phyloP scores from a whole-genome alignment of 768 basidiomycete genomes.

The Lactifluus volemus region DNA sequence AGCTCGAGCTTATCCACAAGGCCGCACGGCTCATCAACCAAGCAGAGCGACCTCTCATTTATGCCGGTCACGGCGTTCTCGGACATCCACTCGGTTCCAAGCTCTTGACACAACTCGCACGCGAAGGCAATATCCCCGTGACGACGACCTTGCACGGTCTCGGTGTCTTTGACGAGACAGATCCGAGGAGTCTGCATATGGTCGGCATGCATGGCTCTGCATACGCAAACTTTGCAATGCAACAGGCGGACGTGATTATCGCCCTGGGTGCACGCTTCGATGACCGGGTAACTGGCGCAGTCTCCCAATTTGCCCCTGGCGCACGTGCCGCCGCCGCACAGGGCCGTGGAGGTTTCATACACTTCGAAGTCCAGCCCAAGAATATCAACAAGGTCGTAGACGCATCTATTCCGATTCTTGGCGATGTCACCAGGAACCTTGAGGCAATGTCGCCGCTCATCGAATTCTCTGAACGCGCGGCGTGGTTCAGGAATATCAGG shows the following conservation, averaged over 20 bases:
- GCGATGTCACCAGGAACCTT: constrained; percentile 84
- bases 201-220: constrained; percentile 98
- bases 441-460: constrained; percentile 76
- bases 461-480: constrained; percentile 47
- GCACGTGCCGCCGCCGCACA: constrained; percentile 77
- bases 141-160: constrained; percentile 95
- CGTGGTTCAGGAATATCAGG: constrained; percentile 81
- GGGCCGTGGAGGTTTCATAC: constrained; percentile 93
- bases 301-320: constrained; percentile 84
- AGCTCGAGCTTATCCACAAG: constrained; percentile 59
- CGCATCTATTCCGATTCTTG: constrained; percentile 86
- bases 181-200: constrained; percentile 88
- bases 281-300: constrained; percentile 92
- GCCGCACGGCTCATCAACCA: constrained; percentile 90
- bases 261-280: constrained; percentile 97
- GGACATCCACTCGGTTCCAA: constrained; percentile 73
- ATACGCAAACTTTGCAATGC: constrained; percentile 97
- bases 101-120: constrained; percentile 68
- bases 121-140: constrained; percentile 90
- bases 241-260: constrained; percentile 94
- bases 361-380: constrained; percentile 98
- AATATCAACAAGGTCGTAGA: constrained; percentile 99
- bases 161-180: constrained; percentile 89
- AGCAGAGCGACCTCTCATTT: constrained; percentile 85
- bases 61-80: constrained; percentile 88